Base-by-base conservation (phyloP, 345 rosid genomes). In the Chamaenerion angustifolium region DNA sequence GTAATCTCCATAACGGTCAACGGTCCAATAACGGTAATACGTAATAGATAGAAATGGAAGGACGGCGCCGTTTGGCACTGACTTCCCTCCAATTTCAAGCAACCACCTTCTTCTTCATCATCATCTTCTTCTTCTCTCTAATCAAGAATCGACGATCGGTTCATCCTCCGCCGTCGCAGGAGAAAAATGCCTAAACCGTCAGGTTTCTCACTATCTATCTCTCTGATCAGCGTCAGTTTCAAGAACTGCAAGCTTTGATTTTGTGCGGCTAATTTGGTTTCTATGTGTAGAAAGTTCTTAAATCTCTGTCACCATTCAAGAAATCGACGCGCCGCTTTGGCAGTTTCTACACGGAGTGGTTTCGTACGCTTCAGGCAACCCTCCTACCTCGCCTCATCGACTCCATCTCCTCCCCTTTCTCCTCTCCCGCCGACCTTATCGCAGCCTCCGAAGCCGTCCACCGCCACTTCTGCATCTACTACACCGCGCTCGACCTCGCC, bases 381-480 rank as follows among this genome's bases (percentile, higher is more conserved):
- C 80, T 73, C 67, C 95, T 89, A 27, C 93, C 89, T 46, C 80
- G 76, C 49, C 85, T 89, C 73, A 68, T 64, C 10, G 68, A 68
- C 51, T 72, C 96, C 10, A 73, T 88, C 45, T 71, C 83, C 43
- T 60, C 83, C 41, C 43, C 80, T 12, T 66, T 80, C 15, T 57
- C 88, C 23, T 43, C 79, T 17, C 78, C 71, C 11, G 65, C 74
- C 17, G 77, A 71, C 11, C 70, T 80, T 65, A 70, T 80, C 54
- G 64, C 78, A 57, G 80, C 66, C 46, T 64, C 72, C 7, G 77
- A 73, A 17, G 74, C 72, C 60, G 68, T 89, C 63, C 90, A 74
- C 72, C 78, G 71, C 55, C 95, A 85, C 71, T 49, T 89, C 23
- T 79, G 77, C 56, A 56, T 74, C 18, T 85, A 85, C 74, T 89